Conservation (phyloP, 1,284 basidiomycete species). For the Schizophyllum amplum region DNA sequence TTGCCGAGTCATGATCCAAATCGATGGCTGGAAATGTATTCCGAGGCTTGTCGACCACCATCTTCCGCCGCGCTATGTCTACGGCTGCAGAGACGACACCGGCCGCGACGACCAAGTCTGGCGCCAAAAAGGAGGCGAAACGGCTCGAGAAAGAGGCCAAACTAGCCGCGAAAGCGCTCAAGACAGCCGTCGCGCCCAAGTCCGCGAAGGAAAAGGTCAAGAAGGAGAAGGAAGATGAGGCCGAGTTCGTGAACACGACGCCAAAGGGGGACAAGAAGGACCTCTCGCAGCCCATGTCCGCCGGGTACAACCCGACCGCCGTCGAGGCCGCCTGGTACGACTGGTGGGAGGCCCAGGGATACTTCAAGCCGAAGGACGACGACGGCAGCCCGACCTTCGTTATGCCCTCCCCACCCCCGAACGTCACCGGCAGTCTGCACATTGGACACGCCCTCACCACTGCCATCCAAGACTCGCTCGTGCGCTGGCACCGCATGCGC, state of each 20-base stretch:
- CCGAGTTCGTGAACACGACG: conserved; percentile 78
- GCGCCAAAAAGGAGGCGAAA: conserved; percentile 68
- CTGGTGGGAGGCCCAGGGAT: conserved; percentile 92
- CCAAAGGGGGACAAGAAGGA: conserved; percentile 92
- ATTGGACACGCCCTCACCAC: conserved; percentile 95
- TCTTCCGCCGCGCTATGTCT: background rate
- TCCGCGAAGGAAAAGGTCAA: conserved; percentile 67
- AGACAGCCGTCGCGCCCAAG: conserved; percentile 44
- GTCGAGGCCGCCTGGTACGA: conserved; percentile 98
- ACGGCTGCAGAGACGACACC: background rate
- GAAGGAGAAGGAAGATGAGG: conserved; percentile 63
- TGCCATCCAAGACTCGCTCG: conserved; percentile 85
- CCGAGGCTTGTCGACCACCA: background rate
- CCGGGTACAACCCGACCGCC: conserved; percentile 90
- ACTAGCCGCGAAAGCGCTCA: conserved; percentile 67
- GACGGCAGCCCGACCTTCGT: conserved; percentile 65
- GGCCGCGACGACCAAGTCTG: background rate
- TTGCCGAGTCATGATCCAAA: background rate
- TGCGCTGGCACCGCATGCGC: conserved; percentile 95
- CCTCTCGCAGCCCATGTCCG: conserved; percentile 80
- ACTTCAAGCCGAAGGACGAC: conserved; percentile 77
- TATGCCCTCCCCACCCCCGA: conserved; percentile 93
- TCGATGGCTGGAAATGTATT: background rate
- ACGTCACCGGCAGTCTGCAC: conserved; percentile 95
- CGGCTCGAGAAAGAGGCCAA: conserved; percentile 72